These are phyloP conservation scores for Asterophora lycoperdoides DNA, from an alignment of 768 basidiomycete genomes.

Conservation along the genomic window DNA sequence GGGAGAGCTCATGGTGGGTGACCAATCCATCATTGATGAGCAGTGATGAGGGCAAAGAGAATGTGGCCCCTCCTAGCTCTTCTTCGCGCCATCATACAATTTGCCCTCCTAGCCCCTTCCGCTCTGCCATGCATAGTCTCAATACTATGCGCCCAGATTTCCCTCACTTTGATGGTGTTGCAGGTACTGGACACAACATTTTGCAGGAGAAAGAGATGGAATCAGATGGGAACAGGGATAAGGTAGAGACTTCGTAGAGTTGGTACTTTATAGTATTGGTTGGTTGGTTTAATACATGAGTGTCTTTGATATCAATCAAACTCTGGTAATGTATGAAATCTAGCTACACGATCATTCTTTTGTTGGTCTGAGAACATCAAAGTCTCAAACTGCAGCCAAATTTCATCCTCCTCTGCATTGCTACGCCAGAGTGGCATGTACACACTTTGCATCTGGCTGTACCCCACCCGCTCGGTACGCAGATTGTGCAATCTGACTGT, in stretches of 20 bases:
- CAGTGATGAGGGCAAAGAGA: neutral
- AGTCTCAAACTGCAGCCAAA: conserved; percentile 33
- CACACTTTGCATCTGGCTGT: conserved; percentile 38
- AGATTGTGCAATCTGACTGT: conserved; percentile 34
- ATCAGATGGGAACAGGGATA: too few relatives aligned
- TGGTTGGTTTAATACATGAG: neutral
- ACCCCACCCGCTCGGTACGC: conserved; percentile 28
- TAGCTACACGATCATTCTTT: conserved; percentile 26
- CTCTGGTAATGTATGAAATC: conserved; percentile 27
- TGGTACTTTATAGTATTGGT: too few relatives aligned
- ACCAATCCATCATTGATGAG: neutral
- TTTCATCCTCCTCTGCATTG: conserved; percentile 22
- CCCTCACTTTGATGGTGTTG: neutral
- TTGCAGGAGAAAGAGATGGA: too few relatives aligned
- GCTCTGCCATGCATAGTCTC: neutral
- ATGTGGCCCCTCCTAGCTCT: neutral
- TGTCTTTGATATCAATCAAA: conserved; percentile 12
- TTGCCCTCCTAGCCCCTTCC: neutral
- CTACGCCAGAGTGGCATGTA: conserved; percentile 41
- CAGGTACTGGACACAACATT: too few relatives aligned
- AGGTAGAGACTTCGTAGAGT: too few relatives aligned
- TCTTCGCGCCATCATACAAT: neutral
- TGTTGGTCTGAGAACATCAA: conserved; percentile 35
- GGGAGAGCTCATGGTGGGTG: neutral
- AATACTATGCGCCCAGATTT: neutral